A percentile compares a stretch with the other conserved stretches of the same genome.
Evolutionary conservation across 805 yeast genomes (phyloP).

Genomic region (Candida cerambycidarum): DNA sequence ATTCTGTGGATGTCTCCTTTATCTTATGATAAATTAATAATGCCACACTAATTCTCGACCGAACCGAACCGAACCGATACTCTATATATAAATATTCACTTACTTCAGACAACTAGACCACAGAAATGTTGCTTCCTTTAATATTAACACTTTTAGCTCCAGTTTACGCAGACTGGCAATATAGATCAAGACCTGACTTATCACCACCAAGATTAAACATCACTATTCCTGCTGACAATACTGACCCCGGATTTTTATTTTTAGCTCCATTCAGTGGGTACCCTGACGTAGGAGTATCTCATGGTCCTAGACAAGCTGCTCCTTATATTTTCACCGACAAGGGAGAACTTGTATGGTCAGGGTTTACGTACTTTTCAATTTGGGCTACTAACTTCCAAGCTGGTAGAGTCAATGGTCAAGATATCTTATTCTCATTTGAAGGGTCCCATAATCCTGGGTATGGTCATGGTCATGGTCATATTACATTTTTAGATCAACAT

Average conservation of each 20-base stretch:
- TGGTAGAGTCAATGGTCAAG: slow-evolving; percentile 21
- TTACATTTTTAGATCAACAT: slow-evolving; percentile 27
- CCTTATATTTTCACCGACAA: slow-evolving; percentile 32
- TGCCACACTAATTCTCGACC: no score
- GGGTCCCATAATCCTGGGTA: slow-evolving; percentile 31
- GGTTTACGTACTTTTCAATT: slow-evolving; percentile 31
- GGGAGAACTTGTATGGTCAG: slow-evolving; percentile 42
- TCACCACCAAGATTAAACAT: slow-evolving; percentile 30
- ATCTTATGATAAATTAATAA: no score
- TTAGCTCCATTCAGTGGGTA: slow-evolving; percentile 27
- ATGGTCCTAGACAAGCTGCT: slow-evolving; percentile 32
- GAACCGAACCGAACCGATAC: slow-evolving; percentile 1
- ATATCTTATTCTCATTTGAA: slow-evolving; percentile 32
- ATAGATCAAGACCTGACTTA: slow-evolving; percentile 35
- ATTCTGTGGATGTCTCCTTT: no score
- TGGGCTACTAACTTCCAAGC: slow-evolving; percentile 34
- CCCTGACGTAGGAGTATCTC: slow-evolving; percentile 18
- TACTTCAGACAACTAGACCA: no score
- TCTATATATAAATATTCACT: background rate
- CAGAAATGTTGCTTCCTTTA: slow-evolving; percentile 3
- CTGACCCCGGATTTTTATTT: slow-evolving; percentile 30
- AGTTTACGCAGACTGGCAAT: slow-evolving; percentile 28
- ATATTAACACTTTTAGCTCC: slow-evolving; percentile 10
- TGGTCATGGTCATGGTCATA: slow-evolving; percentile 31
- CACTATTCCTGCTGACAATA: slow-evolving; percentile 23